Evolutionary conservation across 768 basidiomycete species (phyloP), one percentile per base, ranked within the genome.

Genomic region (Boletus subparvulus): DNA sequence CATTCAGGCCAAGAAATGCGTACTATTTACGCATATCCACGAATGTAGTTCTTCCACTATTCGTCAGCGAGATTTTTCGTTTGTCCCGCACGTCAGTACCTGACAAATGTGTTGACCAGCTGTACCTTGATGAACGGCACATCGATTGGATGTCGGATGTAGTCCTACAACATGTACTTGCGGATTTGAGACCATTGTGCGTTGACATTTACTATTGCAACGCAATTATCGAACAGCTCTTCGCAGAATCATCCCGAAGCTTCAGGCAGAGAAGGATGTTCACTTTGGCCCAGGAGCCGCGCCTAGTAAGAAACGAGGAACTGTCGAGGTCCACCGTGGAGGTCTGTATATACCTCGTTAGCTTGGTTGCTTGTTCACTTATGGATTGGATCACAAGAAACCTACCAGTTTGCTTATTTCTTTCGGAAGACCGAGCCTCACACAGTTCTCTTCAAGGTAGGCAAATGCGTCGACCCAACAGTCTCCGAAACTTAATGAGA

Each of bases 391-490:
- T 30, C 47, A 19, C 68, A 95, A n/a, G 94, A 90, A 57, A 82
- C 81, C 0, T 96, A 95, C 66, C 94, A 96, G 61, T 94, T 92
- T 69, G 92, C 89, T 47, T 96, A 92, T 69, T 96, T 94, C 74
- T 77, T 95, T 61, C 83, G 92, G 24, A 86, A 86, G 71, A 86
- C 84, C 3, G 92, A 93, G 50, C 81, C 88, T 11, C 91, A 95
- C 70, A 85, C 90, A 0, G 79, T 94, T 3, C 75, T 94, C 9
- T 75, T 91, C 62, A 96, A 96, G 80, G 94, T 89, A 48, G n/a
- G 73, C 60, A 59, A 37, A 24, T 7, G 0, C 30, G 17, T 19
- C n/a, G 3, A 30, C 0, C 16, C 26, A 7, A 10, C 12, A 35
- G 6, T 39, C 21, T 39, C 32, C 2, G 3, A 45, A 47, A 44